phyloP scores from a whole-genome alignment of 768 basidiomycete genomes.

The Coprinellus micaceus region DNA sequence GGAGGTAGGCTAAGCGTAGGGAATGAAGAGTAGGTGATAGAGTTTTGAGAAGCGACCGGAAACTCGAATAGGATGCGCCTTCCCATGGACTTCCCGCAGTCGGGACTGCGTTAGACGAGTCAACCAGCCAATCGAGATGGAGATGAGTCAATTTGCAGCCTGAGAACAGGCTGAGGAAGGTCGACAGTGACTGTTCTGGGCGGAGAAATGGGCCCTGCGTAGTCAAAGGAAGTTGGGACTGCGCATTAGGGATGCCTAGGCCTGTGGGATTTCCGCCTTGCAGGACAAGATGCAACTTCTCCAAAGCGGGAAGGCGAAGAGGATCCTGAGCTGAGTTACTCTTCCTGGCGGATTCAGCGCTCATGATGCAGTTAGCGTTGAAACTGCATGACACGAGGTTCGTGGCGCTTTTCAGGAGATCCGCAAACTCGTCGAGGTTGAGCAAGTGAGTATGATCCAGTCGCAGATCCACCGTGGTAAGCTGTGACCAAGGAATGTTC shows the following conservation, averaged over 20 bases:
- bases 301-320: conserved; percentile 27
- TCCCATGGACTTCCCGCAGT: conserved; percentile 14
- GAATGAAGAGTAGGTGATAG: conserved; percentile 25
- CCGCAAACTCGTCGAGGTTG: conserved; percentile 33
- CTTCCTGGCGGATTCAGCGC: conserved; percentile 3
- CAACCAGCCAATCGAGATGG: conserved; percentile 33
- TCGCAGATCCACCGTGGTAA: conserved; percentile 35
- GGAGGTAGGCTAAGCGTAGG: conserved; percentile 37
- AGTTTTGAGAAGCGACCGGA: conserved; percentile 26
- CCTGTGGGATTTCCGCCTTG: conserved; percentile 19
- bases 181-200: conserved; percentile 17
- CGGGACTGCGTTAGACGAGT: conserved; percentile 1
- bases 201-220: conserved; percentile 1
- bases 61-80: conserved; percentile 19
- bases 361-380: conserved; percentile 28
- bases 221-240: background rate
- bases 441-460: conserved; percentile 29
- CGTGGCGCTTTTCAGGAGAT: conserved; percentile 29
- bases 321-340: background rate
- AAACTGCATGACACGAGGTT: conserved; percentile 31
- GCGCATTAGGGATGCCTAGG: background rate
- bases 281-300: conserved; percentile 30
- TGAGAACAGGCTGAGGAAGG: conserved; percentile 29
- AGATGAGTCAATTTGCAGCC: conserved; percentile 25
- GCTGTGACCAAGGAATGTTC: conserved; percentile 37